Conservation (phyloP, 2,329 filamentous ascomycete species). For the Phialophora expanda region DNA sequence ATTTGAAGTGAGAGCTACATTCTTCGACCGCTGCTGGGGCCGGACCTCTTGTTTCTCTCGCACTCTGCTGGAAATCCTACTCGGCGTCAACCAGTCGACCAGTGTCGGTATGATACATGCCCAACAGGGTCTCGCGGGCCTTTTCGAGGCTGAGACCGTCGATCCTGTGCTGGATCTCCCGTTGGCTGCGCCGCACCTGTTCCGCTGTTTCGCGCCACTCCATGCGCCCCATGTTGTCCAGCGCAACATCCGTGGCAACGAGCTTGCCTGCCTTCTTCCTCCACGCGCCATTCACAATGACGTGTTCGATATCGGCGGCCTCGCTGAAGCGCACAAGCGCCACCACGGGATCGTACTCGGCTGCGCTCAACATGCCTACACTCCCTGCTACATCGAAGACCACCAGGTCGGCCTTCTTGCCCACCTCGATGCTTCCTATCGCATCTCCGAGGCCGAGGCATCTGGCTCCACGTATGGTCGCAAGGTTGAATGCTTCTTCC, state of each 20-base stretch:
- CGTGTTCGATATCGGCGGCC: conserved; percentile 50
- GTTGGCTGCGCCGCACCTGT: conserved; percentile 31
- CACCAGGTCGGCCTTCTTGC: conserved; percentile 56
- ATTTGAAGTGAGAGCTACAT: background rate
- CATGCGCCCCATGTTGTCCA: conserved; percentile 5
- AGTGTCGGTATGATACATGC: conserved; percentile 26
- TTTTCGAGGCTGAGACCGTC: conserved; percentile 23
- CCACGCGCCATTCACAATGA: conserved; percentile 52
- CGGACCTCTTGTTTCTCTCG: background rate
- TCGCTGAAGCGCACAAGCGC: conserved; percentile 53
- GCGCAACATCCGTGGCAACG: conserved; percentile 10
- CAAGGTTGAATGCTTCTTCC: conserved; percentile 57
- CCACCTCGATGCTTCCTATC: conserved; percentile 54
- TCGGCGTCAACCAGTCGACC: conserved; percentile 27
- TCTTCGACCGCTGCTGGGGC: background rate
- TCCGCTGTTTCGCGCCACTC: conserved; percentile 25
- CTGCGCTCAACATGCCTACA: conserved; percentile 51
- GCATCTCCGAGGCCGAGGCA: conserved; percentile 50
- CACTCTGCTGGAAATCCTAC: conserved; percentile 1
- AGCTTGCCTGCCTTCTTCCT: conserved; percentile 45
- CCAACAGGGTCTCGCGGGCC: conserved; percentile 22
- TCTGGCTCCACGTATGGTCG: conserved; percentile 54
- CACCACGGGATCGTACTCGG: conserved; percentile 50
- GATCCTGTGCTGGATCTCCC: conserved; percentile 30
- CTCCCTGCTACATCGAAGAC: conserved; percentile 52